These are phyloP conservation scores for Euphorbia lathyris DNA, from an alignment of 345 rosid genomes.

Conservation along the genomic window DNA sequence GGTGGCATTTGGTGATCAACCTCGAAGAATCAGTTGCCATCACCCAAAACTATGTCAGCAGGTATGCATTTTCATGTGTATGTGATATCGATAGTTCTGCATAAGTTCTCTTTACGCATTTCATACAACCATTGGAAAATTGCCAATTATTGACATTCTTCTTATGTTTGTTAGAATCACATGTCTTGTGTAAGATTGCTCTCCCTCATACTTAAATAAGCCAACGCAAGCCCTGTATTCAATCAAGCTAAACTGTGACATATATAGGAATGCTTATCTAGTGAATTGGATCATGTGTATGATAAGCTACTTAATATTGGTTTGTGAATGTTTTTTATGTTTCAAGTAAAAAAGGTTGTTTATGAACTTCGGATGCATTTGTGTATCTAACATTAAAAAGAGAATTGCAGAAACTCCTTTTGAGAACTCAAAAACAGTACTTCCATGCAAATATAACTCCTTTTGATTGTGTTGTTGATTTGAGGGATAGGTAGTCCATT, in stretches of 20 bases:
- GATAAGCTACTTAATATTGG: not conserved
- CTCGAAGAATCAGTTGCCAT: constrained; percentile 90
- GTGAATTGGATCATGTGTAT: not conserved
- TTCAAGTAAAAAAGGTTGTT: not conserved
- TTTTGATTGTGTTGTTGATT: not conserved
- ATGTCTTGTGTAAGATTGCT: not conserved
- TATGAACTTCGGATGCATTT: not conserved
- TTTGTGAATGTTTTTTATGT: not conserved
- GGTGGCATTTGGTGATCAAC: constrained; percentile 99
- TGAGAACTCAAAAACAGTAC: not conserved
- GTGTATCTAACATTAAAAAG: constrained; percentile 3
- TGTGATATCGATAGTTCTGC: too few relatives aligned
- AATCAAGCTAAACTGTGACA: not conserved
- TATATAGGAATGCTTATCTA: not conserved
- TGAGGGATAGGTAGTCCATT: not conserved
- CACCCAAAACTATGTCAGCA: too few relatives aligned
- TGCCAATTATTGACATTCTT: not conserved
- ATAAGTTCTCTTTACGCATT: too few relatives aligned
- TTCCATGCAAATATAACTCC: not conserved
- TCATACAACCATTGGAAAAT: not conserved
- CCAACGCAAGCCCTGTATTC: not conserved
- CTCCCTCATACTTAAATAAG: not conserved
- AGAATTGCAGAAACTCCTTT: not conserved
- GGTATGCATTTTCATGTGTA: too few relatives aligned
- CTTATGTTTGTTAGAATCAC: not conserved